These are phyloP conservation scores for Trifolium dubium DNA, from an alignment of 306 rosid species.

Conservation along the genomic window DNA sequence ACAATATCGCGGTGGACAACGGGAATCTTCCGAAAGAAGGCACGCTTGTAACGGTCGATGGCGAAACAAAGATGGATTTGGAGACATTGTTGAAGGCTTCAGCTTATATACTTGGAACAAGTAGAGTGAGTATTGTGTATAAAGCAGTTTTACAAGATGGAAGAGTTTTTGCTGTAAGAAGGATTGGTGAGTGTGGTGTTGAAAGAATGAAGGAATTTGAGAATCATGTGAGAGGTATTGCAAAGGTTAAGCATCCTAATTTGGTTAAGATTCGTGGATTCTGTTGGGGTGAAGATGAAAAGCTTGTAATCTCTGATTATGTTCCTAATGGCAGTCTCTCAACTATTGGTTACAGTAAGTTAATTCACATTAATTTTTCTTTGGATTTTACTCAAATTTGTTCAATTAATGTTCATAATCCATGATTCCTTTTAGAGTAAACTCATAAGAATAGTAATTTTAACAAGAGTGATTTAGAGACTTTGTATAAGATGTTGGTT, in stretches of 20 bases:
- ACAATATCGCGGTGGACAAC: background rate
- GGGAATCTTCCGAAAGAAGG: constrained; percentile 46
- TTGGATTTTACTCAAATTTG: background rate
- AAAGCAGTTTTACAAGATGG: constrained; percentile 86
- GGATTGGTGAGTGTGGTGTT: constrained; percentile 70
- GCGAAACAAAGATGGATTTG: constrained; percentile 67
- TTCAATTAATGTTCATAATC: background rate
- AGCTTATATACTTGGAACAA: constrained; percentile 75
- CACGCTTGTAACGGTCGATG: constrained; percentile 65
- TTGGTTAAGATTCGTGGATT: constrained; percentile 79
- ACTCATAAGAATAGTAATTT: no score
- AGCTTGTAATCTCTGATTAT: constrained; percentile 79
- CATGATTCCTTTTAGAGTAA: background rate
- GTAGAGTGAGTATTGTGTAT: constrained; percentile 74
- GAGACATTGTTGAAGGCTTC: constrained; percentile 86
- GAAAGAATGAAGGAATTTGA: constrained; percentile 80
- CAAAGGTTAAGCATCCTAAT: constrained; percentile 75
- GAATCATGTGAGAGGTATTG: constrained; percentile 63
- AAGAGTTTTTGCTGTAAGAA: constrained; percentile 74
- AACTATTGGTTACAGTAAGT: constrained; percentile 61
- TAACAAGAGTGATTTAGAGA: background rate
- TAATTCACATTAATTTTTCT: background rate
- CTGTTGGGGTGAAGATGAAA: constrained; percentile 82
- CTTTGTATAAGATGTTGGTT: background rate
- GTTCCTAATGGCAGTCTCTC: constrained; percentile 77